Evolutionary conservation across 2,329 filamentous ascomycete species (phyloP), one percentile per base, ranked within the genome.

Genomic region (Aspergillus alliaceus): DNA sequence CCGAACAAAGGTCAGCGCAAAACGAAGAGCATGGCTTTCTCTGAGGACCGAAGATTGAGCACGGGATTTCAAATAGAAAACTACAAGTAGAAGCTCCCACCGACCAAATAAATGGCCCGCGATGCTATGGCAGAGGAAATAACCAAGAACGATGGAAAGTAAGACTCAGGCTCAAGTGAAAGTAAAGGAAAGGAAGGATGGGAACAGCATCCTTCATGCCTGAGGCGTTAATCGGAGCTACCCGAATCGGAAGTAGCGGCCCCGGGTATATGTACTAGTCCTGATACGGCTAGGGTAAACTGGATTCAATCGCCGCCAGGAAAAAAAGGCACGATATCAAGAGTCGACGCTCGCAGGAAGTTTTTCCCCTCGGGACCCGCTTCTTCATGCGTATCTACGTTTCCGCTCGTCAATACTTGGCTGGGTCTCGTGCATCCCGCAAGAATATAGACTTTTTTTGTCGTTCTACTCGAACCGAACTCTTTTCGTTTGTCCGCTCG

Each of bases 341-440:
- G 40, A 25, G 2, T 44, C 40, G 40, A 44, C 40, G 40, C 9
- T 18, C 24, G 24, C 12, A n/a, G 32, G n/a, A 44, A n/a, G 22
- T 18, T 48, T 32, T 48, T 46, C n/a, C 44, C 27, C 44, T 32
- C 44, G 18, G 27, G 25, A 31, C 40, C 40, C 18, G 29, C 51
- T 37, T 48, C 51, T 54, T 51, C 48, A 56, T 56, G 54, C 49
- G 40, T 49, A 51, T 12, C 31, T 56, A 42, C 24, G 32, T 53
- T 49, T 56, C 29, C 34, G 22, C 31, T 27, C 48, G 54, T 56
- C 54, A 32, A 40, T 31, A 40, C 32, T 40, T 39, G 40, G 24
- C 46, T 25, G 53, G 53, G 35, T 50, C 44, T 44, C 27, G 24
- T 24, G 32, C 18, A n/a, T 55, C 35, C 46, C 18, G 53, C 35